Percentiles rank a stretch among this genome's conserved stretches.
These are phyloP conservation scores for Mycosphaerella arachidis DNA, from an alignment of 2,329 filamentous ascomycete genomes.

Conservation along the genomic window DNA sequence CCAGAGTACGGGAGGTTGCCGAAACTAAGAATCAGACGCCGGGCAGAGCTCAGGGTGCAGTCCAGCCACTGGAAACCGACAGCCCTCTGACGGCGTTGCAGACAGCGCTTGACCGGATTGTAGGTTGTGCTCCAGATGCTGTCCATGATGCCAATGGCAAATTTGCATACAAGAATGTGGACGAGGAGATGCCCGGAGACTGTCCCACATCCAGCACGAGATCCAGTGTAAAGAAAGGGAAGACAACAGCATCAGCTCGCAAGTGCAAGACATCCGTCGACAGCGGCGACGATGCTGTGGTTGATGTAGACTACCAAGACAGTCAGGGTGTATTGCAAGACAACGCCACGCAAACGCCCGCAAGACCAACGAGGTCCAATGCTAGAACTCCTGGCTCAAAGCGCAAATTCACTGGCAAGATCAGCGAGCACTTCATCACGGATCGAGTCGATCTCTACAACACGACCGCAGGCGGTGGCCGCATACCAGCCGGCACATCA, in stretches of 20 bases:
- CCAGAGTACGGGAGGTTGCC: background rate
- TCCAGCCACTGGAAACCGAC: background rate
- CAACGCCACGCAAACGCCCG: background rate
- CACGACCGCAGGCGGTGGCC: conserved; percentile 26
- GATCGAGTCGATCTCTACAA: conserved; percentile 29
- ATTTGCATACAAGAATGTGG: background rate
- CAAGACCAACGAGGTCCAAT: background rate
- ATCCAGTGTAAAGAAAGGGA: too few relatives aligned
- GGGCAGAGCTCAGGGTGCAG: background rate
- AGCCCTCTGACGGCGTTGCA: background rate
- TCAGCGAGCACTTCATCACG: conserved; percentile 26
- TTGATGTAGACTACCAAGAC: background rate
- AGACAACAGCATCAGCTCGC: too few relatives aligned
- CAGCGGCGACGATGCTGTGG: background rate
- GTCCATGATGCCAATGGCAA: background rate
- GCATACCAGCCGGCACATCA: conserved; percentile 36
- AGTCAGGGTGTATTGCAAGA: background rate
- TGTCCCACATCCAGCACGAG: too few relatives aligned
- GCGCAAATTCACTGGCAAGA: conserved; percentile 24
- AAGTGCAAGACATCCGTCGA: too few relatives aligned
- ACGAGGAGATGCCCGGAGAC: background rate
- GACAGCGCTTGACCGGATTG: background rate
- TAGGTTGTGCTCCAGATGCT: too few relatives aligned
- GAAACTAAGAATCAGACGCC: background rate
- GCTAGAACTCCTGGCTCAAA: conserved; percentile 2